phyloP scores from a whole-genome alignment of 331 rosid species.

The Prunus yedoensis region DNA sequence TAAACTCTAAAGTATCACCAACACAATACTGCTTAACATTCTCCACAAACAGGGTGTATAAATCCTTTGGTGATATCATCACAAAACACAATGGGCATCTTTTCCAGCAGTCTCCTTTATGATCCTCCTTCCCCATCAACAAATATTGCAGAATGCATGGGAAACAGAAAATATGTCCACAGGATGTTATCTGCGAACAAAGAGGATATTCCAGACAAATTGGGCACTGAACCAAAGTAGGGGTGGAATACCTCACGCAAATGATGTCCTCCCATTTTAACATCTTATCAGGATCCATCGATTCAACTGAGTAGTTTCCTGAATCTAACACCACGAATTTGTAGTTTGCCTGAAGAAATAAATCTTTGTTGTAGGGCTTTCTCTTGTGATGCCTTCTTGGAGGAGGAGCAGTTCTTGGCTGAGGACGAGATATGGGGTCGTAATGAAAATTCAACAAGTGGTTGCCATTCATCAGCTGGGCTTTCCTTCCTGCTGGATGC shows the following conservation, averaged over 20 bases:
- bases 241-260: constrained; percentile 76
- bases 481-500: constrained; percentile 56
- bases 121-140: constrained; percentile 86
- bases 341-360: constrained; percentile 94
- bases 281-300: constrained; percentile 94
- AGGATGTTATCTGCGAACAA: constrained; percentile 93
- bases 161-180: constrained; percentile 95
- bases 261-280: constrained; percentile 92
- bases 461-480: constrained; percentile 73
- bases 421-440: constrained; percentile 81
- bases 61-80: constrained; percentile 80
- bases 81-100: constrained; percentile 96
- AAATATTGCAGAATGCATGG: constrained; percentile 88
- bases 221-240: constrained; percentile 80
- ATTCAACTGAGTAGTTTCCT: constrained; percentile 57
- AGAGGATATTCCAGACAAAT: constrained; percentile 92
- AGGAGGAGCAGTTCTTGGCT: constrained; percentile 61
- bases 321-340: constrained; percentile 84
- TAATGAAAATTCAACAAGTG: constrained; percentile 91
- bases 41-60: constrained; percentile 77
- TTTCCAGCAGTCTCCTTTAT: constrained; percentile 90
- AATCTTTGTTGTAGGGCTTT: constrained; percentile 82
- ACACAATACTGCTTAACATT: constrained; percentile 61
- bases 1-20: constrained; percentile 65
- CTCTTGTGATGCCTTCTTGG: constrained; percentile 72